Conservation (phyloP, 1,284 basidiomycete species). For the Pseudozyma pruni region DNA sequence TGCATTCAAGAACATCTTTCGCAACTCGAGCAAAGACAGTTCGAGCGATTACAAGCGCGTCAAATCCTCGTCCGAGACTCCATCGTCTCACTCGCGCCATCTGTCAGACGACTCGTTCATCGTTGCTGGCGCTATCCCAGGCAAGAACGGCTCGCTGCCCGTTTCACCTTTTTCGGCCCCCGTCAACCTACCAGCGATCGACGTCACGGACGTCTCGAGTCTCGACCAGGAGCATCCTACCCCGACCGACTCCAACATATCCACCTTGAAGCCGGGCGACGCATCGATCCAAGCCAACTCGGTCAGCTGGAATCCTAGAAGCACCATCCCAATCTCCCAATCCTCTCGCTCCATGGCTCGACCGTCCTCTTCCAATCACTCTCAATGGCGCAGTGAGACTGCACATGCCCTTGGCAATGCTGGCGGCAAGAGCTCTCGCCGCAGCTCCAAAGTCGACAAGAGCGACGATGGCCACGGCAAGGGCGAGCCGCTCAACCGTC, state of each 20-base stretch:
- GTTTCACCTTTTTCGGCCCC: slow-evolving; percentile 36
- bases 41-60: slow-evolving; percentile 15
- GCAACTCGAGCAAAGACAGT: slow-evolving; percentile 27
- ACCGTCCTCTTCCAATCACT: slow-evolving; percentile 19
- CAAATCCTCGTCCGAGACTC: slow-evolving; percentile 13
- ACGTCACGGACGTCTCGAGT: slow-evolving; percentile 41
- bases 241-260: slow-evolving; percentile 14
- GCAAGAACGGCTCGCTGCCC: slow-evolving; percentile 19
- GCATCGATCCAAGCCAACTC: not conserved
- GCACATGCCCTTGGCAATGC: not conserved
- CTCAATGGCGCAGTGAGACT: slow-evolving; percentile 27
- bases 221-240: slow-evolving; percentile 6
- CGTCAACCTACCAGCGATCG: slow-evolving; percentile 33
- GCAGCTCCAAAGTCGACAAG: slow-evolving; percentile 37
- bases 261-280: slow-evolving; percentile 9
- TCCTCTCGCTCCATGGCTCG: slow-evolving; percentile 28
- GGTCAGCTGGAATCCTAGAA: slow-evolving; percentile 2
- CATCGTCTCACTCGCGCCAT: slow-evolving; percentile 1
- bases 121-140: slow-evolving; percentile 1
- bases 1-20: slow-evolving; percentile 48
- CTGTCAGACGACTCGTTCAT: slow-evolving; percentile 8
- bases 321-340: not conserved
- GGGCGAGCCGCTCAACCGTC: slow-evolving; percentile 48
- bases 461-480: slow-evolving; percentile 48
- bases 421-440: slow-evolving; percentile 28